phyloP scores from a whole-genome alignment of 140 eudicot species.

The Anethum foeniculum region DNA sequence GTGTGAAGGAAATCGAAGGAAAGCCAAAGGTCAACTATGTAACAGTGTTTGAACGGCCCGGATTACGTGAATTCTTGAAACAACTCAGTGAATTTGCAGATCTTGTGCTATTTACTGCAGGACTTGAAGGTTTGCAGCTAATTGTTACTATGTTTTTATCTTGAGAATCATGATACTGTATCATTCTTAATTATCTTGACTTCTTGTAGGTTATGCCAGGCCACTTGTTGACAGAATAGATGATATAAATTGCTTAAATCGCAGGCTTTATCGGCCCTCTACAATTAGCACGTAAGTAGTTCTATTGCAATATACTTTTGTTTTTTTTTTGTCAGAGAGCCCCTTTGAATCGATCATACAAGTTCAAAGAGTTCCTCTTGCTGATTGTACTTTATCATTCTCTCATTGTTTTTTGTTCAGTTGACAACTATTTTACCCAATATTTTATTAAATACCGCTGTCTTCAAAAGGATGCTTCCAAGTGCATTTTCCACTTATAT shows the following conservation, averaged over 20 bases:
- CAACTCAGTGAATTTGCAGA: constrained; percentile 85
- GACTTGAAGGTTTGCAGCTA: constrained; percentile 86
- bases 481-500: background rate
- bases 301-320: constrained; percentile 12
- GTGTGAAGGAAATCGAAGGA: constrained; percentile 74
- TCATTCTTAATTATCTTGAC: constrained; percentile 1
- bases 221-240: constrained; percentile 99
- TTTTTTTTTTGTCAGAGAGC: background rate
- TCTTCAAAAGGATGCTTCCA: background rate
- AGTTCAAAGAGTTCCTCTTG: background rate
- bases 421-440: background rate
- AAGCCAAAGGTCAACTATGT: constrained; percentile 92
- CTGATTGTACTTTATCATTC: background rate
- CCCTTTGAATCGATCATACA: background rate
- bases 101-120: constrained; percentile 92
- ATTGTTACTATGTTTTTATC: constrained; percentile 4
- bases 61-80: constrained; percentile 69
- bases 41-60: constrained; percentile 98
- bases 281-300: constrained; percentile 85
- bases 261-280: constrained; percentile 88
- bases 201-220: constrained; percentile 84
- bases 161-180: constrained; percentile 6
- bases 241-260: constrained; percentile 49
- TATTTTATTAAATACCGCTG: background rate
- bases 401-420: too few species aligned